Evolutionary conservation across 768 basidiomycete species (phyloP).

Genomic region (Suillus discolor): DNA sequence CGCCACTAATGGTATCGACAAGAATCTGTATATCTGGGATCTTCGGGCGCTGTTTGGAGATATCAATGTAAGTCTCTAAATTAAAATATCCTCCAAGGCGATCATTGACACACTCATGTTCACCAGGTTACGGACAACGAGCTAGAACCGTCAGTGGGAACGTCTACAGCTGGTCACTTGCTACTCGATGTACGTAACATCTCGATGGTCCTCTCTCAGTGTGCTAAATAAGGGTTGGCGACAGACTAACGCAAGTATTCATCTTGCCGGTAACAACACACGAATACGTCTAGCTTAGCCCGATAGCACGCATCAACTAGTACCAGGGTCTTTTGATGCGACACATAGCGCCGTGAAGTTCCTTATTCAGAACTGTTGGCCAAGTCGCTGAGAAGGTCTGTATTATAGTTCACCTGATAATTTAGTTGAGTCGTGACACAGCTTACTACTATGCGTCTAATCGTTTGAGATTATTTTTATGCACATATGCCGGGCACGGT

Average conservation of each 20-base stretch:
- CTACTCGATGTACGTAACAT: neutral
- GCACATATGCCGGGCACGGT: neutral
- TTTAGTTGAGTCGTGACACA: neutral
- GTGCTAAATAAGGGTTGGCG: neutral
- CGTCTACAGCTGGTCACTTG: neutral
- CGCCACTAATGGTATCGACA: neutral
- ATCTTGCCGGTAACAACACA: neutral
- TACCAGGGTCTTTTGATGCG: neutral
- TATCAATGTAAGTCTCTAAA: neutral
- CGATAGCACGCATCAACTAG: neutral
- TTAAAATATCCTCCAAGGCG: neutral
- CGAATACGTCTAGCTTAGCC: neutral
- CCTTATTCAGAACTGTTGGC: neutral
- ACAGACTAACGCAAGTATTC: neutral
- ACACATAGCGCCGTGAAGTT: too few relatives aligned
- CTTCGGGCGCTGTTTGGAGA: neutral
- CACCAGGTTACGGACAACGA: neutral
- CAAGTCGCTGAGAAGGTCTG: neutral
- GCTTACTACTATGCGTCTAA: neutral
- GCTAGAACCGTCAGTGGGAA: neutral
- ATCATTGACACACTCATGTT: neutral
- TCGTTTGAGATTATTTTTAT: neutral
- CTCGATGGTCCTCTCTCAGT: neutral
- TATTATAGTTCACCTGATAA: neutral
- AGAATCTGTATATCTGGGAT: neutral